Base-by-base conservation (phyloP, 2,329 filamentous ascomycete species). In the Neoscytalidium dimidiatum region DNA sequence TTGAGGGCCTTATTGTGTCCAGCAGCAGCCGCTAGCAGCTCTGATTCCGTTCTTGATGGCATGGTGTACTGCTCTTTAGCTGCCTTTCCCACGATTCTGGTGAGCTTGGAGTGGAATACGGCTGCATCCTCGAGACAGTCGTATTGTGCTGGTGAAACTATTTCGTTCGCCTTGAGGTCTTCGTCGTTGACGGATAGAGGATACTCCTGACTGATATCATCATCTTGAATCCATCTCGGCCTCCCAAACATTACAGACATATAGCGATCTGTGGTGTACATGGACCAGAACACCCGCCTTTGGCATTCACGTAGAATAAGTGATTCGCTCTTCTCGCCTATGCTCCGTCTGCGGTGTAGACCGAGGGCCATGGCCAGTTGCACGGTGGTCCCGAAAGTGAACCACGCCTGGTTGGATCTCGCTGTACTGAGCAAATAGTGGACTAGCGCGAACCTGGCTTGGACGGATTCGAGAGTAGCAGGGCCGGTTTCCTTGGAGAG, bases 261-360 rank as follows among this genome's bases (percentile, higher is more conserved):
- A 64, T 89, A 89, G 58, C 85, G 87, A 70, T 90, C 87, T 1
- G 89, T 74, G 0, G 83, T 85, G 69, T 89, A 90, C 0, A 85
- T 83, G 3, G 83, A 83, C 87, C 87, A 89, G 61, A 90, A 89
- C 0, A 86, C 81, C 7, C 87, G 78, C 64, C 84, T 84, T 0
- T 84, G 80, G 46, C 85, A 84, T 66, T 89, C 85, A 0, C 75
- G 73, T 3, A 80, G 73, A 8, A 83, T 78, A 51, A 64, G 49
- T 2, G 60, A 62, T 44, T 33, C 44, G 17, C 14, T 29, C 28
- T 35, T 52, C 6, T 46, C 51, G 17, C 44, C 44, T 44, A 51
- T 13, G 23, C 26, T 31, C 11, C 51, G 62, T 29, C 51, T 33
- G 8, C 69, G 56, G 2, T 71, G 38, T 1, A 76, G 67, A 8